Percentiles rank a stretch among this genome's conserved stretches.
These are phyloP conservation scores for Flaveria linearis DNA, from an alignment of 129 eudicot species.

Conservation along the genomic window DNA sequence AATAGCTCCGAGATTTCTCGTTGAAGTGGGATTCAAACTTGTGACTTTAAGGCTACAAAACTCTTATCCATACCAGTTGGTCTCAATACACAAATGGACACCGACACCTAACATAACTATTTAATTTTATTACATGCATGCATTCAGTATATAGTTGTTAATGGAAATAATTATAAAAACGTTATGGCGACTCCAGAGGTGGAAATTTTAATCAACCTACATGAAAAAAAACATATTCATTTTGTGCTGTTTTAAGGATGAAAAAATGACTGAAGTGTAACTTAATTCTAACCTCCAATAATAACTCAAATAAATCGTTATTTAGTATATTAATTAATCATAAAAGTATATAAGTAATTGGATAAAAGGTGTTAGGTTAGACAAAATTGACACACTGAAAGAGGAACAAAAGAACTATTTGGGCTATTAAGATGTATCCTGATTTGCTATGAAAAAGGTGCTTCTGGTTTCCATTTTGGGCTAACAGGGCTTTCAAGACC, in stretches of 20 bases:
- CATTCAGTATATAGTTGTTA: too few species aligned
- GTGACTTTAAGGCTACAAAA: too few species aligned
- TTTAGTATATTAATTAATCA: not conserved
- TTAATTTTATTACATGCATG: too few species aligned
- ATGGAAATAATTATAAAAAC: too few species aligned
- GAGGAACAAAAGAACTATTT: constrained; percentile 12
- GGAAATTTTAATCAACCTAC: not conserved
- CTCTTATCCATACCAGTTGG: too few species aligned
- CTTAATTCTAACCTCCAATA: not conserved
- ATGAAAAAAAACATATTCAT: not conserved
- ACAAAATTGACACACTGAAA: not conserved
- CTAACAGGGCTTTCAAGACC: constrained; percentile 31
- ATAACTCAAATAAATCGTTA: not conserved
- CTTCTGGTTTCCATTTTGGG: constrained; percentile 39
- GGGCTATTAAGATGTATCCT: constrained; percentile 9
- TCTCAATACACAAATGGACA: too few species aligned
- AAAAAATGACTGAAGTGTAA: not conserved
- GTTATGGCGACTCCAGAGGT: too few species aligned
- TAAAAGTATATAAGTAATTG: not conserved
- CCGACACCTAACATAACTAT: too few species aligned
- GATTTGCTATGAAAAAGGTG: constrained; percentile 39
- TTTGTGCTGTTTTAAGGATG: not conserved
- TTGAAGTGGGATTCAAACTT: too few species aligned
- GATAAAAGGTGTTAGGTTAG: not conserved
- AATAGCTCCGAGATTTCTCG: too few species aligned